A percentile compares a stretch with the other conserved stretches of the same genome.
Conservation (phyloP, 1,284 basidiomycete species). For the Baeospora myosura region DNA sequence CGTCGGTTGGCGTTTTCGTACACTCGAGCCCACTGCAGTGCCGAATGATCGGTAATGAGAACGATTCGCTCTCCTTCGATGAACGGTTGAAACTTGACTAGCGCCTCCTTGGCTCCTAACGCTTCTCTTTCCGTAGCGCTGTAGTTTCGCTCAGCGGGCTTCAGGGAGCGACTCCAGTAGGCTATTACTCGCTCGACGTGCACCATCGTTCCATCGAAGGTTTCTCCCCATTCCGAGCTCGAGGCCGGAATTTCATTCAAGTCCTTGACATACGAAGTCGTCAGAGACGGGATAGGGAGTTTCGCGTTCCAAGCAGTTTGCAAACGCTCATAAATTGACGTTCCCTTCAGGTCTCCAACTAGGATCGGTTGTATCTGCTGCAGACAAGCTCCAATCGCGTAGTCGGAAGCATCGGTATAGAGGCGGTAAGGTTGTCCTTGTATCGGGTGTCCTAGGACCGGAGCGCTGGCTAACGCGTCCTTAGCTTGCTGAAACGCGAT, state of each 20-base stretch:
- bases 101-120: slow-evolving; percentile 20
- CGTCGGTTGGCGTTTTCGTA: slow-evolving; percentile 24
- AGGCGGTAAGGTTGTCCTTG: slow-evolving; percentile 16
- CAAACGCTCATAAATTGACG: slow-evolving; percentile 23
- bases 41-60: slow-evolving; percentile 25
- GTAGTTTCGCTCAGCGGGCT: slow-evolving; percentile 8
- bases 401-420: slow-evolving; percentile 31
- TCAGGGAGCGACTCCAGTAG: slow-evolving; percentile 22
- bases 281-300: slow-evolving; percentile 4
- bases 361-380: slow-evolving; percentile 32
- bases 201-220: slow-evolving; percentile 20
- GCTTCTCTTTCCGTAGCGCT: slow-evolving; percentile 18
- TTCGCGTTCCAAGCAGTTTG: slow-evolving; percentile 12
- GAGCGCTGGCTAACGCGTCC: slow-evolving; percentile 1
- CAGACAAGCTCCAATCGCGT: slow-evolving; percentile 21
- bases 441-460: slow-evolving; percentile 4
- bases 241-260: no score
- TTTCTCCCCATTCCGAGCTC: slow-evolving; percentile 13
- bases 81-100: slow-evolving; percentile 18
- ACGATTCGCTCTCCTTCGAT: slow-evolving; percentile 21
- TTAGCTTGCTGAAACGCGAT: slow-evolving; percentile 5
- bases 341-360: slow-evolving; percentile 28
- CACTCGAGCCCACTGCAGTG: slow-evolving; percentile 23
- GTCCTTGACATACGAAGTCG: neutral
- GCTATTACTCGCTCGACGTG: slow-evolving; percentile 23